phyloP scores from a whole-genome alignment of 352 stramenopile species.

The Saprolegnia parasitica region DNA sequence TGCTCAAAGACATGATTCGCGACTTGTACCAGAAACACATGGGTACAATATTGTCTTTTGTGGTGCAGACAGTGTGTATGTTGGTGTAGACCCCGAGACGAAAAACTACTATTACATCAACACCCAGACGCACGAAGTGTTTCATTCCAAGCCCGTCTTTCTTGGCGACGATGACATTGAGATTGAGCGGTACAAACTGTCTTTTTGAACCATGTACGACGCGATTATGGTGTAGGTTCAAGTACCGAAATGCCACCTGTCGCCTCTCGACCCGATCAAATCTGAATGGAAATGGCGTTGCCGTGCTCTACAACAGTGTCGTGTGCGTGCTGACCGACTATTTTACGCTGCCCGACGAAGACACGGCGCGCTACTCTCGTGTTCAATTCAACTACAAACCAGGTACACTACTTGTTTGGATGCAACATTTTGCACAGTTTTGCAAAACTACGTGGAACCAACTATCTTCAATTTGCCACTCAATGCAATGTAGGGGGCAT shows the following conservation, averaged over 20 bases:
- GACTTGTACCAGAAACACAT: slow-evolving; percentile 24
- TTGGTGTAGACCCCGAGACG: slow-evolving; percentile 13
- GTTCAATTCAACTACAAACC: slow-evolving; percentile 13
- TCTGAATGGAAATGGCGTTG: slow-evolving; percentile 13
- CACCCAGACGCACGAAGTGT: slow-evolving; percentile 23
- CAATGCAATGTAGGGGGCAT: neutral
- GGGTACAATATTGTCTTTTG: neutral
- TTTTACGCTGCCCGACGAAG: slow-evolving; percentile 18
- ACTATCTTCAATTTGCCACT: neutral
- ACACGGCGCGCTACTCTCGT: slow-evolving; percentile 6
- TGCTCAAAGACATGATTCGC: slow-evolving; percentile 17
- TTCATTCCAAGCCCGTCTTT: slow-evolving; percentile 13
- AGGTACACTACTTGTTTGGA: neutral
- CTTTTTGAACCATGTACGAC: too few relatives aligned
- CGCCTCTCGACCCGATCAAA: slow-evolving; percentile 14
- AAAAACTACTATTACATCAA: slow-evolving; percentile 23
- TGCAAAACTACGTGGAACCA: too few relatives aligned
- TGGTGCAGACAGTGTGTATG: too few relatives aligned
- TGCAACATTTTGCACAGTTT: too few relatives aligned
- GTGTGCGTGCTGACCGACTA: slow-evolving; percentile 11
- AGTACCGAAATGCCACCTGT: slow-evolving; percentile 13
- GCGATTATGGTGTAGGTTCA: slow-evolving; percentile 2
- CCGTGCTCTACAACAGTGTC: slow-evolving; percentile 4
- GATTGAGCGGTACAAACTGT: neutral
- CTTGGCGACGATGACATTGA: slow-evolving; percentile 14